Conservation (phyloP, 2,329 filamentous ascomycete species). For the Cryphonectria naterciae region DNA sequence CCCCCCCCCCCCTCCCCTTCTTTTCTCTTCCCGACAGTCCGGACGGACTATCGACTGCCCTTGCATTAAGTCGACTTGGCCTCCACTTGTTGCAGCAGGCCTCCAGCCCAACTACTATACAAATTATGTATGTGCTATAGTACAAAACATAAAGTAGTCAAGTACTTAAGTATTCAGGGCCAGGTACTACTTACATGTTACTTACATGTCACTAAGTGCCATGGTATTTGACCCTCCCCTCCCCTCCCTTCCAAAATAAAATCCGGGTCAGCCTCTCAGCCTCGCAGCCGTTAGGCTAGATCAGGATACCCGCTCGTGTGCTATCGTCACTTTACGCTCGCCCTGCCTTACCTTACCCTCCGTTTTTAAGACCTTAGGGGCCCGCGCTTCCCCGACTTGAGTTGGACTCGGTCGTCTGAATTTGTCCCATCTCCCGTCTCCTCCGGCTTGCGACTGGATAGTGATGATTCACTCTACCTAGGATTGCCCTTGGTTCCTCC, state of each 20-base stretch:
- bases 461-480: neutral
- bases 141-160: neutral
- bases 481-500: neutral
- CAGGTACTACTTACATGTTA: neutral
- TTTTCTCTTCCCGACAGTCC: slow-evolving; percentile 10
- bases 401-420: neutral
- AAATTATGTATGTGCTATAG: neutral
- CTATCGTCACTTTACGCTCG: neutral
- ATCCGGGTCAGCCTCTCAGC: neutral
- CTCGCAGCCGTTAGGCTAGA: slow-evolving; percentile 2
- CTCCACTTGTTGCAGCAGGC: neutral
- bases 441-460: slow-evolving; percentile 15
- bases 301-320: slow-evolving; percentile 1
- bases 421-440: neutral
- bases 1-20: too few species aligned
- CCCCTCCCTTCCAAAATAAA: too few species aligned
- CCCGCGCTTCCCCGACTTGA: neutral
- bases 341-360: slow-evolving; percentile 12
- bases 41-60: slow-evolving; percentile 18
- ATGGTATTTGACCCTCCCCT: neutral
- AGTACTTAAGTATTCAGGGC: neutral
- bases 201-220: neutral
- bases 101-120: neutral
- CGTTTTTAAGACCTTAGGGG: neutral
- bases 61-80: slow-evolving; percentile 12